phyloP scores from a whole-genome alignment of 2,329 filamentous ascomycete species.

The Cladophialophora psammophila region DNA sequence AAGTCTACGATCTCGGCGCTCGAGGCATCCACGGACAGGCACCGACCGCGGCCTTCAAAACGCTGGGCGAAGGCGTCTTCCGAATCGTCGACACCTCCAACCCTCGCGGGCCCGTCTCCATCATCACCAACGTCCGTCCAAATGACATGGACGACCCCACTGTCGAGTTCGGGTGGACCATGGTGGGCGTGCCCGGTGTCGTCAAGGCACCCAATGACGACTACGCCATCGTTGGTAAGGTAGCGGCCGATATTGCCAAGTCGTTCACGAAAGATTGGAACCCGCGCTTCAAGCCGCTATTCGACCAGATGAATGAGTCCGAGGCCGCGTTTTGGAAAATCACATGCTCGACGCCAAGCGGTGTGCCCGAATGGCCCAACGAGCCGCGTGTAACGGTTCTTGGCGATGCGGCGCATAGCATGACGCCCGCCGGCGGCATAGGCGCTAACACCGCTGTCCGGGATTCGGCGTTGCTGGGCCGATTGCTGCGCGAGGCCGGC shows the following conservation, averaged over 20 bases:
- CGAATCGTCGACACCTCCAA: slow-evolving; percentile 59
- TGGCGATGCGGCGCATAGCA: slow-evolving; percentile 56
- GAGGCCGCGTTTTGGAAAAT: slow-evolving; percentile 47
- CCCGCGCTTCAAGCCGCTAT: slow-evolving; percentile 39
- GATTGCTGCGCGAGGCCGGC: slow-evolving; percentile 60
- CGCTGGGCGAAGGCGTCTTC: slow-evolving; percentile 70
- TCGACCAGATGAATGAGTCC: slow-evolving; percentile 43
- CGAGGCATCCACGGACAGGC: slow-evolving; percentile 72
- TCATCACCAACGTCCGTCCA: slow-evolving; percentile 70
- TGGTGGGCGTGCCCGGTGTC: slow-evolving; percentile 65
- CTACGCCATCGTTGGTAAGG: slow-evolving; percentile 63
- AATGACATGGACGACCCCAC: slow-evolving; percentile 66
- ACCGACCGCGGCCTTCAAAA: slow-evolving; percentile 66
- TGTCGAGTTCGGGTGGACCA: slow-evolving; percentile 69
- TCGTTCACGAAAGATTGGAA: slow-evolving; percentile 42
- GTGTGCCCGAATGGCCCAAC: slow-evolving; percentile 46
- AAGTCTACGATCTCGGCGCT: slow-evolving; percentile 69
- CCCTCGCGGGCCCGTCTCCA: slow-evolving; percentile 57
- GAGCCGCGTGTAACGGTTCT: slow-evolving; percentile 50
- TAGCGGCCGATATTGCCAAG: slow-evolving; percentile 38
- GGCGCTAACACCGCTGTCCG: slow-evolving; percentile 56
- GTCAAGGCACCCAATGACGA: slow-evolving; percentile 67
- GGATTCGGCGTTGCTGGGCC: slow-evolving; percentile 52
- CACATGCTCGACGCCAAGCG: slow-evolving; percentile 45
- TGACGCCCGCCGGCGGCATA: slow-evolving; percentile 56